Base-by-base conservation (phyloP, 2,329 filamentous ascomycete genomes). In the Hypoxylon sp. region DNA sequence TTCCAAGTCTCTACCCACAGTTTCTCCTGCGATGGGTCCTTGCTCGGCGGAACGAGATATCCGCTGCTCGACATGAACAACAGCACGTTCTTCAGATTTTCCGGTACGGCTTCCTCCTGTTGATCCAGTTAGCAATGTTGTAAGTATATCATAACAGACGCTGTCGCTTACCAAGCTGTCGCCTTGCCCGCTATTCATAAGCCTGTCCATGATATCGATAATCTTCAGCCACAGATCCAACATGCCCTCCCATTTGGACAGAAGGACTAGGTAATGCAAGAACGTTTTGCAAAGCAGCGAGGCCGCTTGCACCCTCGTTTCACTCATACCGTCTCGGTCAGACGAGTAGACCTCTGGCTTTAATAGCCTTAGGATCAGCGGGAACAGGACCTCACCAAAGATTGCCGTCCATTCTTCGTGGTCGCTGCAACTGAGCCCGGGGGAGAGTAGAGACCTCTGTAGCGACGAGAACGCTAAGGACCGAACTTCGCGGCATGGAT, bases 271-370 rank as follows among this genome's bases (percentile, higher is more conserved):
- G 73, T 97, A 98, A 73, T 97, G 93, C 58, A 99, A 76, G 76
- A 97, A 99, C 2, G 97, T 94, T 74, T 96, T 97, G 79, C 91
- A 97, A 11, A 99, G 82, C 46, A 99, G 79, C 8, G 91, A 97
- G 0, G 94, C 91, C 1, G 91, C 91, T 70, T 97, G 91, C 0
- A 98, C 91, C 38, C 95, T 84, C 48, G 95, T 98, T 75, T 98
- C 94, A 65, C 90, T 90, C 95, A 99, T 99, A 31, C 95, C 95
- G 29, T 90, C 81, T 1, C 91, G 89, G 72, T 99, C 95, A 1
- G 89, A 89, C 49, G 93, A 92, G 73, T 96, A 97, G 8, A 97
- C 89, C 74, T 99, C 95, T 0, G 95, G 95, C 73, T 97, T 97
- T 13, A 99, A 81, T 2, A 99, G 82, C 61, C 90, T 86, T 29